Evolutionary conservation across 805 yeast species (phyloP), one percentile per base, ranked within the genome.

Genomic region (Brettanomyces sp.): DNA sequence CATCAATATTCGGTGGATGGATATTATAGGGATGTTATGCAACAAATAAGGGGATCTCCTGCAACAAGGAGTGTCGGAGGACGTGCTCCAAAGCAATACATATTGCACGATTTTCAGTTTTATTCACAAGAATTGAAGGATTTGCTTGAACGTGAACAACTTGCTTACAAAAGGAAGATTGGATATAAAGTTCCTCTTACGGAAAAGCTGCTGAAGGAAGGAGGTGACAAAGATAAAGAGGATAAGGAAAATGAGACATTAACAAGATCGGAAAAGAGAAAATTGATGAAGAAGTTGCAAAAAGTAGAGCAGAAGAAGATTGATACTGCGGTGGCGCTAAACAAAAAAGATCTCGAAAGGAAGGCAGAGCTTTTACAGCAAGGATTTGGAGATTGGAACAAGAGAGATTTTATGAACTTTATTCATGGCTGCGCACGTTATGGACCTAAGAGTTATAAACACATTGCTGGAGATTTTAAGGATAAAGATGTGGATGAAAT

Each of bases 1-100:
- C 88, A 83, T 53, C 80, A 84, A 1, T 85, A 85, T 54, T 80
- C 86, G 0, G 76, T 84, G 41, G 93, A 85, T 62, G 83, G 80
- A 39, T 83, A 83, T 57, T 83, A 83, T 53, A 82, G 80, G 53
- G 90, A 83, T 56, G 82, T 82, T 33, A 64, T 84, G 52, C 67
- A 63, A 48, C 53, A 54, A 47, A 60, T 63, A 52, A 68, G 72
- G 45, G 59, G 67, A 0, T 52, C 68, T 0, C 67, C 74, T 4
- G 70, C 70, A 39, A 67, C 73, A 1, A 69, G 67, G 47, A 33
- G 56, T 0, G 43, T 51, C 1, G 49, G 52, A 6, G 77, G 80
- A 9, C 73, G 72, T 52, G 77, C 85, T 1, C 91, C 93, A 5
- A 85, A 84, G 53, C 56, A 71, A 1, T 71, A 80, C 46, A 73